phyloP scores from a whole-genome alignment of 805 yeast genomes.

The Trichomonascus vanleenenianus region DNA sequence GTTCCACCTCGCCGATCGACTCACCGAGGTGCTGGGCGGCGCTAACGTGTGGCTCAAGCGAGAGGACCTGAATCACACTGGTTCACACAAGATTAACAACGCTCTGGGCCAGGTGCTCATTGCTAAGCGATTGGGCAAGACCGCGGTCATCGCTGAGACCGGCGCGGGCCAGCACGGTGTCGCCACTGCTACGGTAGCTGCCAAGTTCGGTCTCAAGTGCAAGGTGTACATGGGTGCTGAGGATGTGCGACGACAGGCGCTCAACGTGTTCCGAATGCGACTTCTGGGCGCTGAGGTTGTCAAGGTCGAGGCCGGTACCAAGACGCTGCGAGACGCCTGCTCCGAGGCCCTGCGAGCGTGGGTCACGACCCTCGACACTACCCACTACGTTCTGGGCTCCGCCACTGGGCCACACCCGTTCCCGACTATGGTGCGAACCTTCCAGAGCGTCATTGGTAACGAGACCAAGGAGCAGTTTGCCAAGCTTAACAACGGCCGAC shows the following conservation, averaged over 20 bases:
- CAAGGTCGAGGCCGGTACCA: conserved; percentile 89
- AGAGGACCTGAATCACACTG: conserved; percentile 64
- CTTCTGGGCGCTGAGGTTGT: conserved; percentile 93
- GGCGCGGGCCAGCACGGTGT: conserved; percentile 49
- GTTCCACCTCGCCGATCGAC: conserved; percentile 83
- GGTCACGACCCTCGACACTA: conserved; percentile 79
- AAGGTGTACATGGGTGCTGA: conserved; percentile 98
- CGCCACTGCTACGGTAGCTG: conserved; percentile 44
- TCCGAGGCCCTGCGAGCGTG: conserved; percentile 94
- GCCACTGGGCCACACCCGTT: conserved; percentile 99
- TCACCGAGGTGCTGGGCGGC: conserved; percentile 87
- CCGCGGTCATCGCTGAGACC: conserved; percentile 39
- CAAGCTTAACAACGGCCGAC: conserved; percentile 64
- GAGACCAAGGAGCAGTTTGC: conserved; percentile 91
- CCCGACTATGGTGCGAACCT: conserved; percentile 95
- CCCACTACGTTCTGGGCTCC: conserved; percentile 95
- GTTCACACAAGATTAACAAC: conserved; percentile 41
- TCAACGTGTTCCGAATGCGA: conserved; percentile 95
- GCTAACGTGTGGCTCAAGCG: conserved; percentile 96
- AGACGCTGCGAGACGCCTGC: conserved; percentile 95
- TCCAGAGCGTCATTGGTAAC: conserved; percentile 94
- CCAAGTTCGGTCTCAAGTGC: conserved; percentile 76
- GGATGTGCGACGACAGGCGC: conserved; percentile 96
- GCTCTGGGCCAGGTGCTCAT: conserved; percentile 39
- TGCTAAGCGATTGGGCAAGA: conserved; percentile 40